Conservation (phyloP, 2,329 filamentous ascomycete species). For the Xylaria sp. region DNA sequence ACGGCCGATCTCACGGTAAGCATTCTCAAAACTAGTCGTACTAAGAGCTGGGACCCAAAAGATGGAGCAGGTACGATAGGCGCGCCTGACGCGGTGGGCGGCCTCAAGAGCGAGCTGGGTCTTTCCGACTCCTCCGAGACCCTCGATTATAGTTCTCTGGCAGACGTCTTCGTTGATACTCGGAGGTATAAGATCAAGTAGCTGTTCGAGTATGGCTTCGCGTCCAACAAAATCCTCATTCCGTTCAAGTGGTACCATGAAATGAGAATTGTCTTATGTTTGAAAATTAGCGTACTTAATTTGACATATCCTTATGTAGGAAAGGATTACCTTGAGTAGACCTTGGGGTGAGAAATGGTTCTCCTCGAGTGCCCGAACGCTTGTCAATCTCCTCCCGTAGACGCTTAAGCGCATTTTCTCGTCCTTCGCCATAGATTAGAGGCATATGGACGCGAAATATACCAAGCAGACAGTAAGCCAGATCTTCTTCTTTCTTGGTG, state of each 20-base stretch:
- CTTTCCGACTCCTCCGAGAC: neutral
- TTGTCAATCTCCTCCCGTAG: neutral
- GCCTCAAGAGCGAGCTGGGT: conserved; percentile 12
- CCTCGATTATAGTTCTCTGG: neutral
- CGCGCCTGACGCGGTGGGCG: conserved; percentile 11
- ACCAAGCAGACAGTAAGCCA: neutral
- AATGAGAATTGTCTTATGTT: neutral
- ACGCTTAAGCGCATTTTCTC: neutral
- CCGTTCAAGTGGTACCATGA: neutral
- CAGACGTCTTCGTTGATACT: neutral
- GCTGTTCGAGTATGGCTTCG: neutral
- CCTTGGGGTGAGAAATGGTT: no score
- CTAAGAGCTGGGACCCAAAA: conserved; percentile 26
- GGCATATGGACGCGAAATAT: neutral
- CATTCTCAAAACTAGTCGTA: conserved; percentile 22
- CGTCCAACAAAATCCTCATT: neutral
- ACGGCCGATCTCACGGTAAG: conserved; percentile 46
- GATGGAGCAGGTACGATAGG: conserved; percentile 18
- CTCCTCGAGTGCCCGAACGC: no score
- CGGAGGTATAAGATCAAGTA: neutral
- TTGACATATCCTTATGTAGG: no score
- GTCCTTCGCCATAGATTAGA: neutral
- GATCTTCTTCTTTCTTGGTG: neutral
- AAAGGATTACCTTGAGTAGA: no score
- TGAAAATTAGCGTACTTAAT: no score